phyloP scores from a whole-genome alignment of 352 stramenopile species.

The Globisporangium nodosum region DNA sequence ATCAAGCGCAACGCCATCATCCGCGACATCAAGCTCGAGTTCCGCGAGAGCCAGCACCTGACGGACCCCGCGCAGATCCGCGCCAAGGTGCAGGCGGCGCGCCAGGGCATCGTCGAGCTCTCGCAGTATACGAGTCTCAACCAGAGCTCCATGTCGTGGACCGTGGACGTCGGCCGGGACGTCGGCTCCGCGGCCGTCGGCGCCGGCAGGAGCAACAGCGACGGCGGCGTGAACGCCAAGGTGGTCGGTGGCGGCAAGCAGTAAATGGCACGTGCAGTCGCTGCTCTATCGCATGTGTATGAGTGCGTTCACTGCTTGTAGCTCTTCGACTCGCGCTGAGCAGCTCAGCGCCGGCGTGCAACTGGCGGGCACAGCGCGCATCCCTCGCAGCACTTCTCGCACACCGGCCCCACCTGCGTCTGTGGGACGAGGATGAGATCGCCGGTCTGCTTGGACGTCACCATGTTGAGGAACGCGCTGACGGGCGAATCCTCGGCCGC shows the following conservation, averaged over 20 bases:
- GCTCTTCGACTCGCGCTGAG: background rate
- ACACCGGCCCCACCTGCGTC: conserved; percentile 73
- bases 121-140: conserved; percentile 72
- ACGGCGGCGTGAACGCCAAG: conserved; percentile 31
- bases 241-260: conserved; percentile 29
- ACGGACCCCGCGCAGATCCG: conserved; percentile 53
- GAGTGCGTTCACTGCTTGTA: background rate
- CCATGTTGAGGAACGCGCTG: conserved; percentile 61
- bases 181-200: conserved; percentile 18
- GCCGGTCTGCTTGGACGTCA: conserved; percentile 55
- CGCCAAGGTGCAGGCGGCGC: conserved; percentile 61
- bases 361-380: conserved; percentile 37
- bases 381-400: conserved; percentile 58
- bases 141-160: conserved; percentile 50
- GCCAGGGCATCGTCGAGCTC: conserved; percentile 69
- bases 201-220: background rate
- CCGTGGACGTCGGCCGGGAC: conserved; percentile 65
- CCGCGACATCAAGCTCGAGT: conserved; percentile 80
- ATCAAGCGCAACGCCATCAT: conserved; percentile 80
- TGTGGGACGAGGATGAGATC: conserved; percentile 73
- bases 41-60: conserved; percentile 70
- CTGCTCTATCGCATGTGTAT: background rate
- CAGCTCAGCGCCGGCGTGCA: conserved; percentile 4
- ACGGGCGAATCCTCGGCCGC: conserved; percentile 45
- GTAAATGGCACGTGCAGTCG: background rate